These are phyloP conservation scores for Auriscalpium orientale DNA, from an alignment of 768 basidiomycete species.

Conservation along the genomic window DNA sequence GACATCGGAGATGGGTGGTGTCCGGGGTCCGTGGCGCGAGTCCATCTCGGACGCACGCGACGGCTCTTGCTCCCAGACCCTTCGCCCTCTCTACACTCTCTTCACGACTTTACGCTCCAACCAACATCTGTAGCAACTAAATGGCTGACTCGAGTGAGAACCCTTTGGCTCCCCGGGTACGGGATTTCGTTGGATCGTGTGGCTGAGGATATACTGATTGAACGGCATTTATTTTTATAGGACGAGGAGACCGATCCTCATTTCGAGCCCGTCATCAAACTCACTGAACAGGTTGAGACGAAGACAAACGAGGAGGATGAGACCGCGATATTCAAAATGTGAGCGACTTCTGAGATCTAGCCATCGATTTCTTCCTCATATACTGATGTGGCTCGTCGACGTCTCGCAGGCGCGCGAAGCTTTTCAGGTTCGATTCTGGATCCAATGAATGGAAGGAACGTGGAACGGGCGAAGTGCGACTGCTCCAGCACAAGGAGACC, in stretches of 20 bases:
- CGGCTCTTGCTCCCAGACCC: conserved; percentile 11
- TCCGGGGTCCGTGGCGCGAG: conserved; percentile 7
- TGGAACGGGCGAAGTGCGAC: conserved; percentile 91
- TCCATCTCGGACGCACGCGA: conserved; percentile 19
- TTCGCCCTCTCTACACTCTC: conserved; percentile 8
- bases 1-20: not conserved
- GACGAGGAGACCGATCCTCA: conserved; percentile 83
- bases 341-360: conserved; percentile 27
- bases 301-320: conserved; percentile 97
- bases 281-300: conserved; percentile 91
- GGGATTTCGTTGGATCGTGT: conserved; percentile 20
- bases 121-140: not conserved
- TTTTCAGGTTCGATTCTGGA: conserved; percentile 84
- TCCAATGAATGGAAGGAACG: conserved; percentile 96
- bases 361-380: conserved; percentile 8
- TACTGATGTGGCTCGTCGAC: conserved; percentile 8
- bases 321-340: conserved; percentile 93
- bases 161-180: conserved; percentile 65
- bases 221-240: conserved; percentile 10
- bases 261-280: conserved; percentile 94
- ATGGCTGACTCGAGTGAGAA: conserved; percentile 27
- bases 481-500: conserved; percentile 82
- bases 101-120: conserved; percentile 8
- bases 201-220: conserved; percentile 15
- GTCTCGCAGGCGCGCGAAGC: conserved; percentile 80